These are phyloP conservation scores for Penicillium sp. DNA, from an alignment of 2,329 filamentous ascomycete species.

Conservation along the genomic window DNA sequence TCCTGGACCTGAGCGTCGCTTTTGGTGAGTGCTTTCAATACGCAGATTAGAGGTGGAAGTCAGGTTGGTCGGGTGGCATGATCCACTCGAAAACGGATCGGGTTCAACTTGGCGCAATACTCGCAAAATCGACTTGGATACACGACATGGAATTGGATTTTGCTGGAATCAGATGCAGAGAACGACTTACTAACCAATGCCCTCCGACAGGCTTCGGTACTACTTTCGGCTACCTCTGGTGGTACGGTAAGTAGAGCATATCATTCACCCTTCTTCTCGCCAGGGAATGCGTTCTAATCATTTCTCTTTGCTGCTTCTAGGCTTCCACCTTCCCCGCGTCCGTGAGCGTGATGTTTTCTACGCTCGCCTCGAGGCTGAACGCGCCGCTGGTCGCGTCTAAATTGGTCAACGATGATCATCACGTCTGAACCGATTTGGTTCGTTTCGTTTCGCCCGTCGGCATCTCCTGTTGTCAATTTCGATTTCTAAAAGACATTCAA, in stretches of 20 bases:
- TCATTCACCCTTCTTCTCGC: background rate
- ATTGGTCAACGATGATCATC: slow-evolving; percentile 15
- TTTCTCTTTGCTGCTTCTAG: slow-evolving; percentile 32
- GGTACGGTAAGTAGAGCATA: slow-evolving; percentile 57
- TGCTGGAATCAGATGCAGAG: background rate
- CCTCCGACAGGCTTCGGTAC: slow-evolving; percentile 57
- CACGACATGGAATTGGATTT: background rate
- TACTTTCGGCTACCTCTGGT: slow-evolving; percentile 64
- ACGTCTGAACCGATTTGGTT: slow-evolving; percentile 6
- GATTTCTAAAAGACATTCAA: background rate
- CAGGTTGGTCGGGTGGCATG: slow-evolving; percentile 16
- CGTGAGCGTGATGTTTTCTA: slow-evolving; percentile 64
- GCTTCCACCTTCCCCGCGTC: slow-evolving; percentile 65
- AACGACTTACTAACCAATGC: slow-evolving; percentile 15
- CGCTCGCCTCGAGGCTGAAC: slow-evolving; percentile 62
- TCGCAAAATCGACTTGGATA: background rate
- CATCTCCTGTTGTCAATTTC: slow-evolving; percentile 14
- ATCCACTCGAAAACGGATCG: slow-evolving; percentile 9
- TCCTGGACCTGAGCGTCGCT: slow-evolving; percentile 66
- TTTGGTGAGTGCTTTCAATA: slow-evolving; percentile 53
- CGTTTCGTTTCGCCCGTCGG: slow-evolving; percentile 18
- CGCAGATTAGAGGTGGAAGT: background rate
- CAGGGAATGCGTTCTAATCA: slow-evolving; percentile 1
- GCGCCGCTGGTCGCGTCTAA: slow-evolving; percentile 45
- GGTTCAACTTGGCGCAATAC: background rate